phyloP scores from a whole-genome alignment of 2,329 filamentous ascomycete genomes.

The Fusarium sp. region DNA sequence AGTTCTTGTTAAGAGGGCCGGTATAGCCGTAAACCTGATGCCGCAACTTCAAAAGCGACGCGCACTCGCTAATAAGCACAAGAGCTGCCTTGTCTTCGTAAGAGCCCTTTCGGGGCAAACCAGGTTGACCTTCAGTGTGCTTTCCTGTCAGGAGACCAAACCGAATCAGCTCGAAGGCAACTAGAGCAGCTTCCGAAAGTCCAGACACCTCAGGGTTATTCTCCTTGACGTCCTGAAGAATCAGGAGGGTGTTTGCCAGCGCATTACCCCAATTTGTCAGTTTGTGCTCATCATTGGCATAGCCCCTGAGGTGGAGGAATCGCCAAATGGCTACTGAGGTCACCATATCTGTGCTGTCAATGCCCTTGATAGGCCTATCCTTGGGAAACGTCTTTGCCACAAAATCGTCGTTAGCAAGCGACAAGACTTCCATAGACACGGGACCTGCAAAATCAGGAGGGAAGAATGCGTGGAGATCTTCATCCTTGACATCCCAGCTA shows the following conservation, averaged over 20 bases:
- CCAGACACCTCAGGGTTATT: constrained; percentile 57
- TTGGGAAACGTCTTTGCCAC: constrained; percentile 73
- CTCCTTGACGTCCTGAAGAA: constrained; percentile 65
- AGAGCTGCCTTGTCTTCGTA: constrained; percentile 82
- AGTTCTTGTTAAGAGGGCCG: constrained; percentile 88
- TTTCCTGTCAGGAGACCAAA: constrained; percentile 81
- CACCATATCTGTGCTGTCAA: constrained; percentile 73
- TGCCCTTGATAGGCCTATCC: constrained; percentile 68
- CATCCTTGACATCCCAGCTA: constrained; percentile 80
- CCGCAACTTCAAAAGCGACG: constrained; percentile 82
- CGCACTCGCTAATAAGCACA: constrained; percentile 85
- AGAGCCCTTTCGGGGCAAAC: constrained; percentile 64
- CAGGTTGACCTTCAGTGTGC: constrained; percentile 66
- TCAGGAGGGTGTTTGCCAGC: constrained; percentile 74
- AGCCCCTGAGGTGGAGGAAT: constrained; percentile 89
- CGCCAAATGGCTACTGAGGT: constrained; percentile 82
- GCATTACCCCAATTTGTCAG: constrained; percentile 87
- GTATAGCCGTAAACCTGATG: constrained; percentile 93
- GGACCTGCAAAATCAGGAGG: constrained; percentile 55
- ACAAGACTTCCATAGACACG: constrained; percentile 69
- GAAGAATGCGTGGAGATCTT: constrained; percentile 61
- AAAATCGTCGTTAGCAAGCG: constrained; percentile 77
- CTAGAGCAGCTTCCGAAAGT: constrained; percentile 80
- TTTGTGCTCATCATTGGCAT: constrained; percentile 80
- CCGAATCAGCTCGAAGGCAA: constrained; percentile 87